These are phyloP conservation scores for apple (Malus domestica) DNA, from an alignment of 306 rosid genomes.

Conservation along the genomic window ASM211411v1 NC_041797.1:13531501-13532000, in stretches of 20 bases:
- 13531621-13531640: constrained; percentile 31
- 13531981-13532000: constrained; percentile 97
- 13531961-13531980: constrained; percentile 54
- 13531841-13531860: constrained; percentile 66
- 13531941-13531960: background rate
- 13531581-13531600: constrained; percentile 20
- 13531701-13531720: constrained; percentile 4
- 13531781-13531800: constrained; percentile 87
- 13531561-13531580: constrained; percentile 3
- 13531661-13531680: constrained; percentile 19
- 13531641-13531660: constrained; percentile 26
- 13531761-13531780: constrained; percentile 13
- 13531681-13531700: constrained; percentile 21
- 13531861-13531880: constrained; percentile 94
- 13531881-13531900: constrained; percentile 99
- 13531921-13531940: constrained; percentile 5
- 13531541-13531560: constrained; percentile 35
- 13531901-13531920: constrained; percentile 19
- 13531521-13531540: constrained; percentile 22
- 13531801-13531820: constrained; percentile 92
- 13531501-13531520: constrained; percentile 35
- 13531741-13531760: constrained; percentile 21
- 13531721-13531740: constrained; percentile 1
- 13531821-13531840: constrained; percentile 83
- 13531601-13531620: constrained; percentile 36